phyloP scores from a whole-genome alignment of 129 eudicot species.

The Oenanthe sinensis region DNA sequence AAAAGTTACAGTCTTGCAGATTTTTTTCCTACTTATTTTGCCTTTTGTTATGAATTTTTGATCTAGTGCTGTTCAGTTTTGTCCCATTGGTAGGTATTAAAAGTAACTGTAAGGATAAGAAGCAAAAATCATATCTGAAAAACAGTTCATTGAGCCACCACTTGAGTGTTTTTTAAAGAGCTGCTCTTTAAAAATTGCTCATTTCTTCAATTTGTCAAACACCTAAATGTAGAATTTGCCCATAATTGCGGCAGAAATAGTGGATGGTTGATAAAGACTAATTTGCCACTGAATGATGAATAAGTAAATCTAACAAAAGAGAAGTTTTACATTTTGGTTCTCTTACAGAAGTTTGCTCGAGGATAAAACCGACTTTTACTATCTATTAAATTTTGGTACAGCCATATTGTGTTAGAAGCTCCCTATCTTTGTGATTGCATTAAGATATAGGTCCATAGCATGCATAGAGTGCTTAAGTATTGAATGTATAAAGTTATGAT shows the following conservation, averaged over 20 bases:
- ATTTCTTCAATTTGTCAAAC: conserved; percentile 8
- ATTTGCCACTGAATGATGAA: conserved; percentile 5
- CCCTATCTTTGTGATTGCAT: conserved; percentile 28
- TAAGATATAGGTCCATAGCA: conserved; percentile 24
- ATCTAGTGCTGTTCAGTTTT: no score
- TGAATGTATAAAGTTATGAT: conserved; percentile 13
- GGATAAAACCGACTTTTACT: conserved; percentile 14
- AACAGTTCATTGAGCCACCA: not conserved
- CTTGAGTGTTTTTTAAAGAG: not conserved
- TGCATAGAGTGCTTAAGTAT: conserved; percentile 40
- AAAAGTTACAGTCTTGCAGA: not conserved
- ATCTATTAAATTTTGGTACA: conserved; percentile 17
- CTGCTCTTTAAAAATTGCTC: not conserved
- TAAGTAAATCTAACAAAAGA: not conserved
- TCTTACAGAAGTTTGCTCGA: not conserved
- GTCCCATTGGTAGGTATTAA: not conserved
- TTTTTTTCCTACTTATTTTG: not conserved
- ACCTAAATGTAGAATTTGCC: conserved; percentile 13
- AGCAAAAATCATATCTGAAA: not conserved
- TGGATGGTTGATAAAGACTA: conserved; percentile 10
- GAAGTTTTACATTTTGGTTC: not conserved
- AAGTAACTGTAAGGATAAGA: not conserved
- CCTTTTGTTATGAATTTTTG: not conserved
- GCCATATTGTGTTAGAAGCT: conserved; percentile 6
- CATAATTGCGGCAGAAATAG: conserved; percentile 32